phyloP scores from a whole-genome alignment of 768 basidiomycete genomes.

The Hygrocybe coccinea region DNA sequence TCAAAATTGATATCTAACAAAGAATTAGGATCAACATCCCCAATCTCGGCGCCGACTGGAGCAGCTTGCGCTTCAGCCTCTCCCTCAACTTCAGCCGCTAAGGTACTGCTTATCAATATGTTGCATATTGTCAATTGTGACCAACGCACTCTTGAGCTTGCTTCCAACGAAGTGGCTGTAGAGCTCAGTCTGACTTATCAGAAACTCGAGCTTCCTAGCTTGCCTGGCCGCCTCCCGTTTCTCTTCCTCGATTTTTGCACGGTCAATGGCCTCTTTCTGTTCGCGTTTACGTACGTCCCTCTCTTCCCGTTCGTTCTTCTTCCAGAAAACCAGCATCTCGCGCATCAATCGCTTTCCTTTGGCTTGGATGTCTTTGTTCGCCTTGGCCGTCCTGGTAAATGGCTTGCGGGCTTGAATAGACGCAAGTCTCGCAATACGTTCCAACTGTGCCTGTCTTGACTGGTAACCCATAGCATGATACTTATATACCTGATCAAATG shows the following conservation, averaged over 20 bases:
- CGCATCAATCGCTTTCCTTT: conserved; percentile 87
- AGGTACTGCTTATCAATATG: conserved; percentile 14
- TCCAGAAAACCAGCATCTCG: conserved; percentile 97
- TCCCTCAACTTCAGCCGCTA: conserved; percentile 77
- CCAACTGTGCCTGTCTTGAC: conserved; percentile 61
- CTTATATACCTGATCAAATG: conserved; percentile 63
- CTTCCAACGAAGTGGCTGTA: conserved; percentile 99
- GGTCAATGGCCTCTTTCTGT: conserved; percentile 88
- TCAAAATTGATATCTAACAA: conserved; percentile 86
- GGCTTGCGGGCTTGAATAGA: conserved; percentile 77
- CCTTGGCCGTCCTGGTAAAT: conserved; percentile 67
- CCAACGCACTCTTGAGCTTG: conserved; percentile 77
- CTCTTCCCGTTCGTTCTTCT: conserved; percentile 96
- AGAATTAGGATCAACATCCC: conserved; percentile 45
- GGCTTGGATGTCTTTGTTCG: conserved; percentile 75
- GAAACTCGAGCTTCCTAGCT: conserved; percentile 93
- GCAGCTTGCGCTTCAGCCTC: conserved; percentile 36
- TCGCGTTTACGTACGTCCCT: conserved; percentile 87
- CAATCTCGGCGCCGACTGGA: conserved; percentile 56
- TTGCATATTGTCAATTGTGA: background rate
- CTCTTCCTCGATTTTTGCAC: conserved; percentile 86
- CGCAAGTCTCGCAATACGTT: conserved; percentile 70
- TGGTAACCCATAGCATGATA: conserved; percentile 64
- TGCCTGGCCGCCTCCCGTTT: conserved; percentile 90
- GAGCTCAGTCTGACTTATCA: conserved; percentile 97